Conservation (phyloP, 2,329 filamentous ascomycete genomes). For the Fusarium devonianum region DNA sequence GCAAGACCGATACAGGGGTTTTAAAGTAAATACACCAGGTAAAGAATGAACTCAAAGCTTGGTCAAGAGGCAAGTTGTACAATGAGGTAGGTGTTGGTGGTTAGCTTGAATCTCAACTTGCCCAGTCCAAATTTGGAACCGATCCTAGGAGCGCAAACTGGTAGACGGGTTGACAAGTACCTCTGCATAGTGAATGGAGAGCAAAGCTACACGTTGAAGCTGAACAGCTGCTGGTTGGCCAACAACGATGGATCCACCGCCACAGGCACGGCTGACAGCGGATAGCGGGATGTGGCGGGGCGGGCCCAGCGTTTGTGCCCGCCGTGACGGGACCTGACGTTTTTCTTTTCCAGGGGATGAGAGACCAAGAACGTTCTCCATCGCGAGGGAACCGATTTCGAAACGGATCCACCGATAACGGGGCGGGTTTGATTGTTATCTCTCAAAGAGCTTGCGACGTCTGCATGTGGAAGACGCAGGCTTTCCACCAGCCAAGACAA, state of each 20-base stretch:
- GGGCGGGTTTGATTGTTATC: background rate
- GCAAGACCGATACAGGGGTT: background rate
- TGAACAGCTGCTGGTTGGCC: conserved; percentile 20
- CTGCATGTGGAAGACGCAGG: background rate
- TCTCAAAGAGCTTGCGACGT: no score
- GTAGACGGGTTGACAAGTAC: conserved; percentile 38
- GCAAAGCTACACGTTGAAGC: conserved; percentile 13
- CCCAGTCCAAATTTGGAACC: conserved; percentile 32
- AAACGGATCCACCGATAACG: conserved; percentile 24
- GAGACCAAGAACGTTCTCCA: conserved; percentile 9
- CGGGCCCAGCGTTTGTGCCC: conserved; percentile 19
- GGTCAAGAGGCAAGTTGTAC: conserved; percentile 4
- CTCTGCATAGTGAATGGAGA: background rate
- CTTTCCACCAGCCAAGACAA: background rate
- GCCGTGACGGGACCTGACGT: conserved; percentile 9
- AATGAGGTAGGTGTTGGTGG: conserved; percentile 6
- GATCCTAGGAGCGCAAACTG: conserved; percentile 33
- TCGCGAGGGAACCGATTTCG: conserved; percentile 3
- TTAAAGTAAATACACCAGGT: no score
- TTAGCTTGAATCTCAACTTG: conserved; percentile 8
- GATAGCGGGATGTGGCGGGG: conserved; percentile 38
- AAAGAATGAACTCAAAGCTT: background rate
- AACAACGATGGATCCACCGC: conserved; percentile 11
- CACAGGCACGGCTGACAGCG: conserved; percentile 31
- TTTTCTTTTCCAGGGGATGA: background rate